Percentiles rank a stretch among this genome's conserved stretches.
Conservation (phyloP, 2,329 filamentous ascomycete genomes). For the Fusarium chuoi region DNA sequence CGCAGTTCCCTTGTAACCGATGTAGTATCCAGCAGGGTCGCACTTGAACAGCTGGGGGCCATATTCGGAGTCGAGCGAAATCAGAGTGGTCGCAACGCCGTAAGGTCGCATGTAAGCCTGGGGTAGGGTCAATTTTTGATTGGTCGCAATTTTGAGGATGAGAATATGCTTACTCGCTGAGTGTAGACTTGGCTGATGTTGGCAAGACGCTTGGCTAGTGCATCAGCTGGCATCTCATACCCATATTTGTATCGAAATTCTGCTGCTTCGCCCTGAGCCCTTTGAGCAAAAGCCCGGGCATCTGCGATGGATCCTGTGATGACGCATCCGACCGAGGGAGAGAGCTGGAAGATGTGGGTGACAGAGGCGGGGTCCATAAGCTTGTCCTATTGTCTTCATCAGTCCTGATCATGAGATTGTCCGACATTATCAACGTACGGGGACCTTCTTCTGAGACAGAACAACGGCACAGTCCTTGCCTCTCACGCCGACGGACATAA, state of each 20-base stretch:
- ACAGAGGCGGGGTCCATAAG: slow-evolving; percentile 97
- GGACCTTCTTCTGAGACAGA: slow-evolving; percentile 99
- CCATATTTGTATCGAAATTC: slow-evolving; percentile 99
- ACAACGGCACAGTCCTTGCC: slow-evolving; percentile 98
- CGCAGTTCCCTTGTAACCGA: slow-evolving; percentile 97
- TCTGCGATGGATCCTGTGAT: slow-evolving; percentile 99
- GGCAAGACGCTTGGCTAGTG: slow-evolving; percentile 92
- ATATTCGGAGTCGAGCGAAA: slow-evolving; percentile 90
- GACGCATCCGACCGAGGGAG: slow-evolving; percentile 94
- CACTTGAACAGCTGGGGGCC: slow-evolving; percentile 98
- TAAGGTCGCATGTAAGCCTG: slow-evolving; percentile 97
- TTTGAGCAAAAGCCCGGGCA: slow-evolving; percentile 90
- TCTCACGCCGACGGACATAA: slow-evolving; percentile 95
- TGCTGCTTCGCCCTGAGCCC: slow-evolving; percentile 93
- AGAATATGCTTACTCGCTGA: slow-evolving; percentile 74
- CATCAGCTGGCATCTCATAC: slow-evolving; percentile 99
- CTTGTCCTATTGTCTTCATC: slow-evolving; percentile 77
- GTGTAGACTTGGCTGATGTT: slow-evolving; percentile 99
- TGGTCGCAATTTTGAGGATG: slow-evolving; percentile 20
- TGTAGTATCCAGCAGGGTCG: slow-evolving; percentile 97
- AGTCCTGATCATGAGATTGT: slow-evolving; percentile 19
- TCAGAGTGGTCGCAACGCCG: slow-evolving; percentile 93
- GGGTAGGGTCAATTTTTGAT: slow-evolving; percentile 41
- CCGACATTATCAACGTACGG: slow-evolving; percentile 68
- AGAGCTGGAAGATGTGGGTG: slow-evolving; percentile 97